Conservation (phyloP, 441 rosid genomes). For the Erodium texanum region DNA sequence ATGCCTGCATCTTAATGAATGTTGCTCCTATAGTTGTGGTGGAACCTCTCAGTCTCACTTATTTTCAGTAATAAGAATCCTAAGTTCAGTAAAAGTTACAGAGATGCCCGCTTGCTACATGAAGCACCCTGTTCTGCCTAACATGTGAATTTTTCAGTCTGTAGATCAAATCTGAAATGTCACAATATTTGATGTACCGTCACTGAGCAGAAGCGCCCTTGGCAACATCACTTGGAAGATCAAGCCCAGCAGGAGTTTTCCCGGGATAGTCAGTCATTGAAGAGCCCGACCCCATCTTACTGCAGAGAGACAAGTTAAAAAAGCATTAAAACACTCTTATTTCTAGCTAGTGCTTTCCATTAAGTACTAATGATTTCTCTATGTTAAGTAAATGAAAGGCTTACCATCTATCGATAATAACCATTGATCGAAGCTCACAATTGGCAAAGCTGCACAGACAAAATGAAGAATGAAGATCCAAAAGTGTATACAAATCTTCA, state of each 20-base stretch:
- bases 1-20: neutral
- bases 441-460: conserved; percentile 49
- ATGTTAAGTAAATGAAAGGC: conserved; percentile 9
- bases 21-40: too few relatives aligned
- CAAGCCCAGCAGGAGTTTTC: conserved; percentile 9
- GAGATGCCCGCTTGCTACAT: neutral
- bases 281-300: conserved; percentile 12
- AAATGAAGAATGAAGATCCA: too few relatives aligned
- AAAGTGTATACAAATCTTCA: too few relatives aligned
- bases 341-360: neutral
- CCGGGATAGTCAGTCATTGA: conserved; percentile 13
- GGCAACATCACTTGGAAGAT: conserved; percentile 4
- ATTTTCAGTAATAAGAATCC: neutral
- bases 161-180: too few relatives aligned
- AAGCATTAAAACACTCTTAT: too few relatives aligned
- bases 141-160: neutral
- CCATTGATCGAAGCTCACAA: conserved; percentile 73
- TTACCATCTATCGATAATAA: conserved; percentile 56
- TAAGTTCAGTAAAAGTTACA: neutral
- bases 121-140: neutral
- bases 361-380: neutral
- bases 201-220: conserved; percentile 3
- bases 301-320: conserved; percentile 2
- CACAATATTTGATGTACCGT: neutral
- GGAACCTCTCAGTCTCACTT: neutral